phyloP scores from a whole-genome alignment of 2,329 filamentous ascomycete genomes.

The Alternaria sp. region DNA sequence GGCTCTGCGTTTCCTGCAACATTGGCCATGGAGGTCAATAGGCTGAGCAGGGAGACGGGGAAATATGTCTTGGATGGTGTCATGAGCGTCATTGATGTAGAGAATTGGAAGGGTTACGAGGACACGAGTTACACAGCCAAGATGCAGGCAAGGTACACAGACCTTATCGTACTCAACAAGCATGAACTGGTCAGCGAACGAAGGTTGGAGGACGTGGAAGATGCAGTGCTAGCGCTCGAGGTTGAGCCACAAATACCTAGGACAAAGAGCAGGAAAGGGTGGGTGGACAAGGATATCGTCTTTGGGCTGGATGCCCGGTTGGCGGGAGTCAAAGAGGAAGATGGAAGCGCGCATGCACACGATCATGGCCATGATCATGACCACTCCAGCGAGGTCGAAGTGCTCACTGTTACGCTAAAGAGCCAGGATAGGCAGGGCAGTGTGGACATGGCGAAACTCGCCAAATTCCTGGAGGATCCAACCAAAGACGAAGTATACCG shows the following conservation, averaged over 20 bases:
- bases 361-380: slow-evolving; percentile 57
- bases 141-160: slow-evolving; percentile 88
- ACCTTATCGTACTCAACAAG: slow-evolving; percentile 91
- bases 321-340: slow-evolving; percentile 58
- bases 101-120: slow-evolving; percentile 94
- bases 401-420: slow-evolving; percentile 78
- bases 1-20: slow-evolving; percentile 86
- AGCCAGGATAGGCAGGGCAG: slow-evolving; percentile 61
- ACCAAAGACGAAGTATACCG: slow-evolving; percentile 95
- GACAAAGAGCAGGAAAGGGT: slow-evolving; percentile 84
- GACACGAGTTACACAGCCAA: slow-evolving; percentile 89
- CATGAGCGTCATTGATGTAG: slow-evolving; percentile 88
- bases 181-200: slow-evolving; percentile 81
- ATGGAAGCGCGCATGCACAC: slow-evolving; percentile 51
- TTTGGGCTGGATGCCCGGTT: slow-evolving; percentile 89
- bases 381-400: slow-evolving; percentile 88
- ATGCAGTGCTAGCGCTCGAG: slow-evolving; percentile 81
- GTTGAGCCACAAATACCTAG: slow-evolving; percentile 76
- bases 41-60: slow-evolving; percentile 73
- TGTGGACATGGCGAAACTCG: slow-evolving; percentile 65
- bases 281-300: slow-evolving; percentile 78
- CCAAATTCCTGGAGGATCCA: slow-evolving; percentile 70
- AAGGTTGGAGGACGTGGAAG: slow-evolving; percentile 78
- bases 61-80: slow-evolving; percentile 84
- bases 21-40: slow-evolving; percentile 87